A percentile compares a stretch with the other conserved stretches of the same genome.
phyloP scores from a whole-genome alignment of 768 basidiomycete genomes.

The Lactarius pseudohatsudake region DNA sequence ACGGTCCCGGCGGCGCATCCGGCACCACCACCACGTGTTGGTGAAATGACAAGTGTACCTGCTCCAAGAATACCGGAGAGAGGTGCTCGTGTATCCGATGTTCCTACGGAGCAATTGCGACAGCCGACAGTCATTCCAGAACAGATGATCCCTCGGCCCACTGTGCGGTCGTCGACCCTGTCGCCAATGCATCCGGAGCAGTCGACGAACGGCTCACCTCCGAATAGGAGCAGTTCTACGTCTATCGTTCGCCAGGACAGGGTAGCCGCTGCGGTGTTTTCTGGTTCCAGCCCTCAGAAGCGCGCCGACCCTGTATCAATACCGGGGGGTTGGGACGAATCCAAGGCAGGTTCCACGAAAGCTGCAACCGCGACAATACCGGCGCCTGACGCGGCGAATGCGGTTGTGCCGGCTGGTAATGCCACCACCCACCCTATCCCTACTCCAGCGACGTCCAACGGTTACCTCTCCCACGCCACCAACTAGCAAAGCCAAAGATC shows the following conservation, averaged over 20 bases:
- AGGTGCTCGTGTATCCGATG: background rate
- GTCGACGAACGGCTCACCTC: background rate
- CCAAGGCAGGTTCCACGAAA: background rate
- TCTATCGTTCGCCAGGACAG: slow-evolving; percentile 5
- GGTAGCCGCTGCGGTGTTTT: background rate
- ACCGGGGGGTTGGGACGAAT: background rate
- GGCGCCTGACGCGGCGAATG: background rate
- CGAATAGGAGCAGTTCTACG: background rate
- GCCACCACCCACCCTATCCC: background rate
- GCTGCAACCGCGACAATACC: background rate
- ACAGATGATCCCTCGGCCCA: background rate
- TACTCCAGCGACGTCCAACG: too few relatives aligned
- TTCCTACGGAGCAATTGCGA: background rate
- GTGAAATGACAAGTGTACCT: background rate
- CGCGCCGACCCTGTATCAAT: background rate
- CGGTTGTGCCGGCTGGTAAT: background rate
- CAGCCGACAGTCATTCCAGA: background rate
- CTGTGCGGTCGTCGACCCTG: background rate
- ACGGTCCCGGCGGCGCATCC: background rate
- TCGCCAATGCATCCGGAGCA: background rate
- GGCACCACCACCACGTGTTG: background rate
- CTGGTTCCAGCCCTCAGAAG: background rate
- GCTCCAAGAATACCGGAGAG: background rate
- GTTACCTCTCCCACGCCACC: background rate
- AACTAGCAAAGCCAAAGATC: background rate